Evolutionary conservation across 108 stramenopile species (phyloP).

Genomic region (Mayamaea pseudoterrestris): DNA sequence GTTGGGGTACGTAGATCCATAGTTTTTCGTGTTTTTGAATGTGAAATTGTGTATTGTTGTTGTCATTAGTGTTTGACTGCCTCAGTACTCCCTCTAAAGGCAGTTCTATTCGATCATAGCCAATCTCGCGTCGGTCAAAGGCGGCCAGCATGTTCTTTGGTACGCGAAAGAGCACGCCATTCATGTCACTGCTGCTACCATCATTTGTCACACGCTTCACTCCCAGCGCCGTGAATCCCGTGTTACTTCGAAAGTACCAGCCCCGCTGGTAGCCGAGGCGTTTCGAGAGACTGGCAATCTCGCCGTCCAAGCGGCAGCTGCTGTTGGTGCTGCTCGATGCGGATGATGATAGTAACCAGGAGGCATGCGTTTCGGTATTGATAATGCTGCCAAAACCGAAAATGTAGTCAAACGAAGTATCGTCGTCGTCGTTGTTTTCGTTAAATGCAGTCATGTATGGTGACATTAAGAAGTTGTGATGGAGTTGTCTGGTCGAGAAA

Average conservation of each 20-base stretch:
- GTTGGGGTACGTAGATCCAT: slow-evolving; percentile 48
- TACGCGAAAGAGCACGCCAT: slow-evolving; percentile 46
- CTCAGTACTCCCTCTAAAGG: slow-evolving; percentile 23
- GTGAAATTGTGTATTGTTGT: neutral
- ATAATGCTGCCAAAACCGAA: slow-evolving; percentile 69
- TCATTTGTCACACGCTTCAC: slow-evolving; percentile 6
- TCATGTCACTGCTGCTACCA: slow-evolving; percentile 16
- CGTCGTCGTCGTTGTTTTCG: slow-evolving; percentile 6
- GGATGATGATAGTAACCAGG: slow-evolving; percentile 21
- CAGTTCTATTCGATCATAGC: slow-evolving; percentile 33
- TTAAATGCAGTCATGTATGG: neutral
- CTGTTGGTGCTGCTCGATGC: neutral
- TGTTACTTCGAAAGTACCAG: slow-evolving; percentile 60
- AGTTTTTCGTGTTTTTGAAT: slow-evolving; percentile 6
- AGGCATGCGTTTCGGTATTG: slow-evolving; percentile 46
- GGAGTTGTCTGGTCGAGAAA: too few species aligned
- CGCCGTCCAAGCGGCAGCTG: slow-evolving; percentile 6
- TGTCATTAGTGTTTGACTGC: too few species aligned
- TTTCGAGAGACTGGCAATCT: slow-evolving; percentile 19
- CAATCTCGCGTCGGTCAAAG: slow-evolving; percentile 55
- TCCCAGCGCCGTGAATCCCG: slow-evolving; percentile 58
- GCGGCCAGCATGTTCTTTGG: slow-evolving; percentile 19
- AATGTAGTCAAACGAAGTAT: slow-evolving; percentile 29
- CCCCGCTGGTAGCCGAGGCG: slow-evolving; percentile 40
- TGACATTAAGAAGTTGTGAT: too few species aligned